Conservation (phyloP, 352 stramenopile species). For the Phytopythium oedochilum region DNA sequence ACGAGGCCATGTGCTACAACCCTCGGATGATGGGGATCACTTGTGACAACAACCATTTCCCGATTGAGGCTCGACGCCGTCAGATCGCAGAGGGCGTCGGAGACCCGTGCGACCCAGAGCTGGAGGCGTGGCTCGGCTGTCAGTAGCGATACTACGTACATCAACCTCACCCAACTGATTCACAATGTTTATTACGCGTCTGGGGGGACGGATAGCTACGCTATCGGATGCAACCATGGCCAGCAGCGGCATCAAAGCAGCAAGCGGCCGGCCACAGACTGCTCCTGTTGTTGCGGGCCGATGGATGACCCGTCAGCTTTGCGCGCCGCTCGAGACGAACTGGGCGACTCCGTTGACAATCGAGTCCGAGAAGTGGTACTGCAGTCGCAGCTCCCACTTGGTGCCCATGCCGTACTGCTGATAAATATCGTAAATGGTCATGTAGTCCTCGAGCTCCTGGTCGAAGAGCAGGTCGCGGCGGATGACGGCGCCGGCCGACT, state of each 20-base stretch:
- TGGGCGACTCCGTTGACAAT: conserved; percentile 67
- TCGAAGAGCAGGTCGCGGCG: conserved; percentile 69
- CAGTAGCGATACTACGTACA: not conserved
- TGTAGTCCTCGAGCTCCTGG: conserved; percentile 67
- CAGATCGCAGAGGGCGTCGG: conserved; percentile 6
- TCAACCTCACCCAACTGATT: too few relatives aligned
- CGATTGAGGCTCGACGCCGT: conserved; percentile 14
- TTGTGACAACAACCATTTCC: conserved; percentile 11
- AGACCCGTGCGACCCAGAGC: not conserved
- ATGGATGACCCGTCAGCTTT: too few relatives aligned
- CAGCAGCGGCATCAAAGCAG: not conserved
- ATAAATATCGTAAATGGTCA: conserved; percentile 79
- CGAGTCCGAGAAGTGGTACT: conserved; percentile 74
- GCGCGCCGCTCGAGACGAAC: conserved; percentile 30
- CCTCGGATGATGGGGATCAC: conserved; percentile 18
- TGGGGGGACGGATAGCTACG: not conserved
- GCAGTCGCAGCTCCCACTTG: conserved; percentile 61
- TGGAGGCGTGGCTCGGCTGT: conserved; percentile 2
- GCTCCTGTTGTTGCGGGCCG: not conserved
- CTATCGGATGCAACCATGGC: too few relatives aligned
- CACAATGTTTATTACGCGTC: not conserved
- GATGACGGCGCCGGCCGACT: conserved; percentile 17
- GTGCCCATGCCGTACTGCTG: conserved; percentile 70
- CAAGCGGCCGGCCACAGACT: not conserved
- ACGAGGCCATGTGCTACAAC: conserved; percentile 18